Conservation (phyloP, 805 yeast species). For the Pichia scutulata region DNA sequence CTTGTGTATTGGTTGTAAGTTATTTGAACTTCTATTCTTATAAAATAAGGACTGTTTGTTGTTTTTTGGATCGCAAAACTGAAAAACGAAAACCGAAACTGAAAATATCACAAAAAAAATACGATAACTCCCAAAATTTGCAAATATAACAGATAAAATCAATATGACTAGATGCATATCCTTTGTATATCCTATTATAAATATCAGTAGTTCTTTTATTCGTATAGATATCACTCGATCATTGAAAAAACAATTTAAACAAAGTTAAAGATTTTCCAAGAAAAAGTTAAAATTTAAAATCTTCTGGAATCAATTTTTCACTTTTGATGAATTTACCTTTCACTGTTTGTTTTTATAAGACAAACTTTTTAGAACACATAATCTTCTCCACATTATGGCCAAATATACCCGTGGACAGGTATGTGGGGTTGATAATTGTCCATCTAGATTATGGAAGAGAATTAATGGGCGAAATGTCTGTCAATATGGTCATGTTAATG, state of each 20-base stretch:
- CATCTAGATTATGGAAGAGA: conserved; percentile 63
- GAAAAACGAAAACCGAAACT: not conserved
- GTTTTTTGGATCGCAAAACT: not conserved
- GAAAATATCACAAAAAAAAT: not conserved
- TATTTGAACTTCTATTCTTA: not conserved
- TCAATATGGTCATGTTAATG: conserved; percentile 84
- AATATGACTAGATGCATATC: not conserved
- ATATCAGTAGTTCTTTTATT: no score
- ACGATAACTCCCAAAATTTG: not conserved
- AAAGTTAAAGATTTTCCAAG: no score
- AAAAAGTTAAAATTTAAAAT: not conserved
- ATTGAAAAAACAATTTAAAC: no score
- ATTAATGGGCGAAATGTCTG: conserved; percentile 78
- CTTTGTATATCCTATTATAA: not conserved
- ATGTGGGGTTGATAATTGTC: conserved; percentile 89
- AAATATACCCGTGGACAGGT: conserved; percentile 55
- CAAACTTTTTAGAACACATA: not conserved
- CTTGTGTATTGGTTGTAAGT: not conserved
- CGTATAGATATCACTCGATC: no score
- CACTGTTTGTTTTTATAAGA: no score
- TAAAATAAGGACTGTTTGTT: not conserved
- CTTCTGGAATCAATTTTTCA: not conserved
- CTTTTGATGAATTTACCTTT: no score
- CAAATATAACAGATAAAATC: not conserved
- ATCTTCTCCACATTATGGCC: conserved; percentile 8